Evolutionary conservation across 495 filamentous ascomycete genomes (phyloP), one percentile per base, ranked within the genome.

Genomic region (Entonaema liquescens): DNA sequence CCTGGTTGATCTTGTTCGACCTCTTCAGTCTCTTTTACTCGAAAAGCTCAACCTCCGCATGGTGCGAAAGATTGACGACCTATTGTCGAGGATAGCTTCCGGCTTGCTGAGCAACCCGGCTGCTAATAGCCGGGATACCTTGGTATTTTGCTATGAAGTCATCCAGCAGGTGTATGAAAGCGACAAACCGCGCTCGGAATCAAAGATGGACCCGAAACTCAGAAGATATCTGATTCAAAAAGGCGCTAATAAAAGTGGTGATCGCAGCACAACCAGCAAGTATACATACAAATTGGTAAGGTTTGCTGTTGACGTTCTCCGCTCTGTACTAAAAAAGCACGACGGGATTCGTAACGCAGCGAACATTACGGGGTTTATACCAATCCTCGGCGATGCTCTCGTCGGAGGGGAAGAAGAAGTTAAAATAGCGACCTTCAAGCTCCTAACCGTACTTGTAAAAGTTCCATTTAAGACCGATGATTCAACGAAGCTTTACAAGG

Each of bases 131-230:
- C 89, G 90, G 50, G 90, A 95, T 59, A 86, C 95, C 58, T 82
- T 98, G 44, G 81, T 98, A 0, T 98, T 98, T 79, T 97, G 93
- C 78, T 97, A 97, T 75, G 92, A 98, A 80, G 86, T 97, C 49
- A 91, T 97, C 35, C 90, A 94, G 76, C 91, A 94, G 71, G 91
- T 92, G 1, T 95, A 97, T 76, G 86, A 87, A 54, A 83, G 83
- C 38, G 77, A 81, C 36, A 83, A 84, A 67, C 83, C 79, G 15
- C 63, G 82, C 33, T 77, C 74, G 12, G 78, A 79, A 25, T 74
- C 74, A 19, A 85, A 83, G 56, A 79, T 88, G 5, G 85, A 91
- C 70, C 83, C 87, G 7, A 85, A 83, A 28, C 87, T 90, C 31
- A 87, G 89, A 76, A 86, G 89, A 35, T 95, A 95, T 76, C 80